These are phyloP conservation scores for Westerdykella aurantiaca DNA, from an alignment of 2,329 filamentous ascomycete genomes.

Conservation along the genomic window DNA sequence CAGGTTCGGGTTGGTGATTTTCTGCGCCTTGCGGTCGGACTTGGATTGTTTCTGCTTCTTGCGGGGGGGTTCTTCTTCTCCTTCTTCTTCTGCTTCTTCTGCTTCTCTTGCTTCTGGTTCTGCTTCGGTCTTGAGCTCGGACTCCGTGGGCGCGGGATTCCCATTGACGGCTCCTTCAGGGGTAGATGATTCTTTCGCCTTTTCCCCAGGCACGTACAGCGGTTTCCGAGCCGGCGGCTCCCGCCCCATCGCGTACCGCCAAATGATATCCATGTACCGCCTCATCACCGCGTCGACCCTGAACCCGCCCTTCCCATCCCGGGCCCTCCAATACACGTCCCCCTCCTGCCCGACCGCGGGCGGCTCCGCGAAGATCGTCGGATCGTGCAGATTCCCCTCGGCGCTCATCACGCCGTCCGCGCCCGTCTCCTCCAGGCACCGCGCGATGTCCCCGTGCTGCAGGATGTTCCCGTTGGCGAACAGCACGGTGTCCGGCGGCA, in stretches of 20 bases:
- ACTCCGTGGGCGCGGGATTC: not conserved
- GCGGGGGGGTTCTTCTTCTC: conserved; percentile 27
- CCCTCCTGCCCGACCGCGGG: conserved; percentile 61
- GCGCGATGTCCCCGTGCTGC: conserved; percentile 68
- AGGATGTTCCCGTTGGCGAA: conserved; percentile 97
- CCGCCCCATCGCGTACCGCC: conserved; percentile 65
- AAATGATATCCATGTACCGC: conserved; percentile 85
- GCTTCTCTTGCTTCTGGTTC: not conserved
- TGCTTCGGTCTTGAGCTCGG: conserved; percentile 32
- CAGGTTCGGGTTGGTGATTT: conserved; percentile 60
- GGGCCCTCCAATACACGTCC: conserved; percentile 77
- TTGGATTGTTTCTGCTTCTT: conserved; percentile 36
- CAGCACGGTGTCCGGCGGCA: conserved; percentile 82
- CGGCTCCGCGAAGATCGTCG: conserved; percentile 70
- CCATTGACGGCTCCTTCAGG: not conserved
- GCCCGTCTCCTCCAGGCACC: conserved; percentile 75
- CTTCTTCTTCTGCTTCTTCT: not conserved
- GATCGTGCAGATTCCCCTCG: conserved; percentile 90
- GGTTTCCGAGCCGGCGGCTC: conserved; percentile 62
- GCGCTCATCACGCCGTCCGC: conserved; percentile 94
- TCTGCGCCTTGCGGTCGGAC: conserved; percentile 43
- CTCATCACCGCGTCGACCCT: conserved; percentile 82
- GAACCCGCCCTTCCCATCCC: conserved; percentile 74
- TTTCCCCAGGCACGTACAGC: conserved; percentile 60
- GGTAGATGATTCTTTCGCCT: conserved; percentile 3